Percentiles rank a stretch among this genome's conserved stretches.
These are phyloP conservation scores for Bruguiera hainesii DNA, from an alignment of 441 rosid genomes.

Conservation along the genomic window DNA sequence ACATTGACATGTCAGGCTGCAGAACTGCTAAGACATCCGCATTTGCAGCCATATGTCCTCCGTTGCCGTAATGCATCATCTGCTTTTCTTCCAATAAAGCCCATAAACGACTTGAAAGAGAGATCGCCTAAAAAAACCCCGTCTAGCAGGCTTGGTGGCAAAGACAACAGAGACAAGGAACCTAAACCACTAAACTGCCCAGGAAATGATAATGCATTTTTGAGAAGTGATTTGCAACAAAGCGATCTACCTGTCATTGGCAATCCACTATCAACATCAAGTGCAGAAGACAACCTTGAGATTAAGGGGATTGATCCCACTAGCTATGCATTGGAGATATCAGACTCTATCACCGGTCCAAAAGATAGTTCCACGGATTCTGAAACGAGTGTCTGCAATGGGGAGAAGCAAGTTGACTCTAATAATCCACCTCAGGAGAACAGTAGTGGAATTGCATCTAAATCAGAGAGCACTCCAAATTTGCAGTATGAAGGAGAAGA, in stretches of 20 bases:
- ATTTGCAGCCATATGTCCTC: constrained; percentile 72
- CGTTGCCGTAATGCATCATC: constrained; percentile 62
- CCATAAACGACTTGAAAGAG: constrained; percentile 53
- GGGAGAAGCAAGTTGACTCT: constrained; percentile 39
- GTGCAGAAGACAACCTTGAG: constrained; percentile 57
- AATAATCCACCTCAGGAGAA: constrained; percentile 33
- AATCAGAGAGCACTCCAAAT: constrained; percentile 22
- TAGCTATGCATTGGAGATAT: constrained; percentile 38
- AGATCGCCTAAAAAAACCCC: constrained; percentile 54
- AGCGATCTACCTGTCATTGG: constrained; percentile 34
- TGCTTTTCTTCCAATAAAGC: constrained; percentile 69
- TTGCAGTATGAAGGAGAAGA: constrained; percentile 35
- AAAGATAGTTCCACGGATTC: constrained; percentile 52
- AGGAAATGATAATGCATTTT: constrained; percentile 35
- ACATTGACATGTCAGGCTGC: constrained; percentile 56
- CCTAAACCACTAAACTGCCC: constrained; percentile 32
- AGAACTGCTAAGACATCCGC: constrained; percentile 78
- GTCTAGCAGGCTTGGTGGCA: constrained; percentile 40
- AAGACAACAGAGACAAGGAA: constrained; percentile 36
- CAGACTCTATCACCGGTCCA: constrained; percentile 42
- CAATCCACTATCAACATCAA: constrained; percentile 45
- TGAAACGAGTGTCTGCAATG: constrained; percentile 42
- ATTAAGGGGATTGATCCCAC: constrained; percentile 72
- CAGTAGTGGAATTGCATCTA: constrained; percentile 23
- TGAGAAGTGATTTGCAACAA: constrained; percentile 33